Evolutionary conservation across 495 filamentous ascomycete species (phyloP), one percentile per base, ranked within the genome.

Genomic region (Penicillium samsonianum): DNA sequence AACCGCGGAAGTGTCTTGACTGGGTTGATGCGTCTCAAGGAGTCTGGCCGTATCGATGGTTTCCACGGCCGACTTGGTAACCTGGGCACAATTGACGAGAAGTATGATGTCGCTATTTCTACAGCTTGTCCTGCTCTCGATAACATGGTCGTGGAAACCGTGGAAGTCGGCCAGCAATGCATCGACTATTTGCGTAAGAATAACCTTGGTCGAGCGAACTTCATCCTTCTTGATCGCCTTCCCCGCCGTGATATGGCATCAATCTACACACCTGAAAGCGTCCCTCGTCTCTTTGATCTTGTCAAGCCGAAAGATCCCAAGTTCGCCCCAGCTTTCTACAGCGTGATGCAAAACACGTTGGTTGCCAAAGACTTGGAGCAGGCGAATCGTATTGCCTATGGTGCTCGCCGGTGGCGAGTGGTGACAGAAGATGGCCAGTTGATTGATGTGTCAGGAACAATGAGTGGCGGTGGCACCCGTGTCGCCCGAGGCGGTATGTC

Each of bases 121-220:
- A 98, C 94, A 0, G 95, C 94, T 14, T 98, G 95, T 62, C 87
- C 90, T 56, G 80, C 87, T 14, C 83, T 98, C 17, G 90, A 98
- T 64, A 96, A 97, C 61, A 88, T 98, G 65, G 92, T 98, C 11
- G 94, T 96, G 7, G 94, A 98, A 59, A 90, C 90, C 0, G 91
- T 97, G 7, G 92, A 97, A 65, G 89, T 89, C 45, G 95, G 92
- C 49, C 93, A 97, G 70, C 92, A 97, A 65, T 98, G 95, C 69
- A 96, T 98, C 64, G 93, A 98, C 62, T 93, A 98, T 67, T 81
- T 98, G 17, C 86, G 94, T 23, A 98, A 98, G 78, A 98, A 95
- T 61, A 96, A 96, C 65, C 87, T 98, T 23, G 94, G 94, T n/a
- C 84, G 95, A 67, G 94, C 92, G 28, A 96, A 96, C 74, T 96